Evolutionary conservation across 1,284 basidiomycete species (phyloP).

Genomic region (Ganoderma multipileum): DNA sequence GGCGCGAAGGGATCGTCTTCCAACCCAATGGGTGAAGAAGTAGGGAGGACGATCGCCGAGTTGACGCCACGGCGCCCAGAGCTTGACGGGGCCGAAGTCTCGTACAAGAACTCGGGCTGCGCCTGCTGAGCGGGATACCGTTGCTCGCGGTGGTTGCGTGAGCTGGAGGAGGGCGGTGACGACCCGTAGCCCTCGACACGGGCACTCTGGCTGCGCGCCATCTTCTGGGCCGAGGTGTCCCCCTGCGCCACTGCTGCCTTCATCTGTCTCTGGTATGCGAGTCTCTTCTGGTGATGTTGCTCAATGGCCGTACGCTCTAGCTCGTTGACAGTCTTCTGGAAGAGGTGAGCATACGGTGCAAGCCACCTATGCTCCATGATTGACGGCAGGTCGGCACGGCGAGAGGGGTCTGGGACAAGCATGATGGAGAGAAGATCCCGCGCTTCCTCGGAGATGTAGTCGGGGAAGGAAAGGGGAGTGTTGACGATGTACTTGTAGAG

Average conservation of each 20-base stretch:
- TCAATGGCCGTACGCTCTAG: conserved; percentile 85
- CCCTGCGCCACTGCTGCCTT: conserved; percentile 47
- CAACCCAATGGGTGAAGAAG: conserved; percentile 43
- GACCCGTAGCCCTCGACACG: conserved; percentile 50
- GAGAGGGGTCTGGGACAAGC: conserved; percentile 85
- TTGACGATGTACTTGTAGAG: conserved; percentile 99
- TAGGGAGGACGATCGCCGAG: conserved; percentile 52
- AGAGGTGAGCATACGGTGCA: conserved; percentile 66
- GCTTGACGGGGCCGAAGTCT: conserved; percentile 49
- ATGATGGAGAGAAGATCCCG: conserved; percentile 80
- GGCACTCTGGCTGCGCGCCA: conserved; percentile 53
- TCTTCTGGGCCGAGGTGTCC: conserved; percentile 43
- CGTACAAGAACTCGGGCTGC: conserved; percentile 59
- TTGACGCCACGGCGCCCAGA: conserved; percentile 48
- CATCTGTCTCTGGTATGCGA: conserved; percentile 83
- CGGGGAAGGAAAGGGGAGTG: conserved; percentile 93
- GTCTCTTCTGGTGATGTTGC: conserved; percentile 83
- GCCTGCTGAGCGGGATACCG: conserved; percentile 34
- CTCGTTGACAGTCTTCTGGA: conserved; percentile 78
- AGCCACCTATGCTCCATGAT: conserved; percentile 91
- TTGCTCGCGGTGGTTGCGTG: conserved; percentile 48
- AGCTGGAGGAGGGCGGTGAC: conserved; percentile 33
- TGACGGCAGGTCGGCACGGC: conserved; percentile 74
- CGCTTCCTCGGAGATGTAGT: conserved; percentile 86
- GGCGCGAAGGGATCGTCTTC: conserved; percentile 63